phyloP scores from a whole-genome alignment of 768 basidiomycete genomes.

The Podaxis sp. region DNA sequence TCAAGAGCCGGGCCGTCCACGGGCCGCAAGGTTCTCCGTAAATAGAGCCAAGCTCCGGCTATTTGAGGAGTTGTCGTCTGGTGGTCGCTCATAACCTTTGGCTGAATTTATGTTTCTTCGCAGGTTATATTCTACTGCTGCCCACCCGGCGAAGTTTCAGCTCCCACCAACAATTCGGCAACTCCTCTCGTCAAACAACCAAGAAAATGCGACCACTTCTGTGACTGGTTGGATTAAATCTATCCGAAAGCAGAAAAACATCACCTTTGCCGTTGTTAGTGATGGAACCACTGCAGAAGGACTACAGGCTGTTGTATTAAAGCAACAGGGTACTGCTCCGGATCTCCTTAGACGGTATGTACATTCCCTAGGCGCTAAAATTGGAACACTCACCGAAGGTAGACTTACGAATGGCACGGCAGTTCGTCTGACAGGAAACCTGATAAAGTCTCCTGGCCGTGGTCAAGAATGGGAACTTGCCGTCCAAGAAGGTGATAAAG shows the following conservation, averaged over 20 bases:
- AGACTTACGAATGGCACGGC: slow-evolving; percentile 43
- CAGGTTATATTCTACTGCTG: slow-evolving; percentile 8
- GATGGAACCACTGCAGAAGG: slow-evolving; percentile 76
- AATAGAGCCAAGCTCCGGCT: neutral
- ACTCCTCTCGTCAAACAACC: neutral
- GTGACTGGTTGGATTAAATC: slow-evolving; percentile 88
- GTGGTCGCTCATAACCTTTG: neutral
- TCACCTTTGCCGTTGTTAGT: slow-evolving; percentile 79
- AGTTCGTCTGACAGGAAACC: slow-evolving; percentile 39
- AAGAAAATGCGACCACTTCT: slow-evolving; percentile 24
- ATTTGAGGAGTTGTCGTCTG: neutral
- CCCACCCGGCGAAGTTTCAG: slow-evolving; percentile 10
- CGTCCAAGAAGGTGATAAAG: slow-evolving; percentile 32
- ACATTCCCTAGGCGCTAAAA: slow-evolving; percentile 14
- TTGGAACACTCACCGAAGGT: slow-evolving; percentile 22
- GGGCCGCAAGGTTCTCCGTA: neutral
- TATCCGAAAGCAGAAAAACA: slow-evolving; percentile 80
- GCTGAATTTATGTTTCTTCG: slow-evolving; percentile 6
- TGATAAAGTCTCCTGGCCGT: slow-evolving; percentile 41
- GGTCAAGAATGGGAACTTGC: slow-evolving; percentile 50
- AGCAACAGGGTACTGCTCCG: slow-evolving; percentile 31
- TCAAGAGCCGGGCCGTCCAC: neutral
- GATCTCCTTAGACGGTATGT: slow-evolving; percentile 27
- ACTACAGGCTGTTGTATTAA: slow-evolving; percentile 75
- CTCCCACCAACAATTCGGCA: slow-evolving; percentile 17